A percentile compares a stretch with the other conserved stretches of the same genome.
phyloP scores from a whole-genome alignment of 768 basidiomycete species.

The Lyophyllum atratum region DNA sequence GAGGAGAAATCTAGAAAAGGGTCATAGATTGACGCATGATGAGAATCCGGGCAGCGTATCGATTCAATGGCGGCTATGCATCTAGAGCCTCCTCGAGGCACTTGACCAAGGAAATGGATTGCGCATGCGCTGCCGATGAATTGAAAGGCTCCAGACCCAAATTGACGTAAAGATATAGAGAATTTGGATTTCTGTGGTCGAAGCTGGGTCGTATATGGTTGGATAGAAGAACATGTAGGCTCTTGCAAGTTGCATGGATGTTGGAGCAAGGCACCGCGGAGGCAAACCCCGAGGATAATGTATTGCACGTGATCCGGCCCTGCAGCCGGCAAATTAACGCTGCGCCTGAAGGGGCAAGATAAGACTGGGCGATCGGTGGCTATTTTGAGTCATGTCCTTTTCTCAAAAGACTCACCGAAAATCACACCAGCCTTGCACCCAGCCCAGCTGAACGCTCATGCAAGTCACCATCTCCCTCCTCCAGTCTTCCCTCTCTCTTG shows the following conservation, averaged over 20 bases:
- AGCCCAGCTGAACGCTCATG: constrained; percentile 23
- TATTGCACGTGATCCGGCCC: constrained; percentile 1
- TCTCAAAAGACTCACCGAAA: neutral
- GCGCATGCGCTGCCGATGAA: too few species aligned
- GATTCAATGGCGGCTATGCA: too few species aligned
- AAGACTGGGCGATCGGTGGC: neutral
- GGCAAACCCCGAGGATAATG: neutral
- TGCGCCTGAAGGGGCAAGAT: constrained; percentile 15
- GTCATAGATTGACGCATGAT: neutral
- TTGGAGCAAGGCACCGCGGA: too few species aligned
- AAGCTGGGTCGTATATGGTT: too few species aligned
- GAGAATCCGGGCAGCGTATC: neutral
- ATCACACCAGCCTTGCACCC: neutral
- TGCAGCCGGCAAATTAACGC: neutral
- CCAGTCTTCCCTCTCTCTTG: constrained; percentile 69
- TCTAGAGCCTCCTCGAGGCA: too few species aligned
- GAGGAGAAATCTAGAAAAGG: neutral
- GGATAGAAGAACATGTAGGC: too few species aligned
- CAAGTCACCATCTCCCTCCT: constrained; percentile 69
- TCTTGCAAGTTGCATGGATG: too few species aligned
- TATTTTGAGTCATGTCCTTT: neutral
- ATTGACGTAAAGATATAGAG: neutral
- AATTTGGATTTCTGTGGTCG: neutral
- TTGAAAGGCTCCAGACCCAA: too few species aligned
- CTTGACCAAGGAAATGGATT: too few species aligned